These are phyloP conservation scores for Aspergillus nanangensis DNA, from an alignment of 495 filamentous ascomycete genomes.

Conservation along the genomic window DNA sequence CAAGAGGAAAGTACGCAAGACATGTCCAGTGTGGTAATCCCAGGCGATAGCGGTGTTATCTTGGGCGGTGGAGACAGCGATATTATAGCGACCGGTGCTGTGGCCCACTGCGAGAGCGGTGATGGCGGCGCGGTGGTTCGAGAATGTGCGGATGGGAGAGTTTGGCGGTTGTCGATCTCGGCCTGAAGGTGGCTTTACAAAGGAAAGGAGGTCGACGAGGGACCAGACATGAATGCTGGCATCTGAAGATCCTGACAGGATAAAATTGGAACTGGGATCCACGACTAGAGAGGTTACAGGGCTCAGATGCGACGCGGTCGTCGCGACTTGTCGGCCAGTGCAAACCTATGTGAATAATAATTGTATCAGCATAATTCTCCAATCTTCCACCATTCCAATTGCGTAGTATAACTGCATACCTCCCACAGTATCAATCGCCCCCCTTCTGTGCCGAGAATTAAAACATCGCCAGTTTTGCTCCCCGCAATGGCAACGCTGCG, in stretches of 20 bases:
- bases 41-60: slow-evolving; percentile 83
- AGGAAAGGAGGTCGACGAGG: slow-evolving; percentile 65
- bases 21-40: slow-evolving; percentile 76
- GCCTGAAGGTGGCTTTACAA: slow-evolving; percentile 39
- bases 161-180: slow-evolving; percentile 38
- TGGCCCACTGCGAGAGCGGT: slow-evolving; percentile 65
- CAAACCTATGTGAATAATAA: slow-evolving; percentile 52
- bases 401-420: slow-evolving; percentile 45
- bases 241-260: slow-evolving; percentile 85
- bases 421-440: slow-evolving; percentile 91
- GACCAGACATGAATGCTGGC: slow-evolving; percentile 91
- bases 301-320: slow-evolving; percentile 84
- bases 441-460: slow-evolving; percentile 81
- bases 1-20: slow-evolving; percentile 75
- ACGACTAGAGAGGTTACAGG: slow-evolving; percentile 71
- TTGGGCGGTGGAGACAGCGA: slow-evolving; percentile 71
- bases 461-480: slow-evolving; percentile 56
- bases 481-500: slow-evolving; percentile 63
- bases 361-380: not conserved
- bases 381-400: too few species aligned
- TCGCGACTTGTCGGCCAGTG: slow-evolving; percentile 82
- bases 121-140: slow-evolving; percentile 76
- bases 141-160: slow-evolving; percentile 61
- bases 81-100: slow-evolving; percentile 62
- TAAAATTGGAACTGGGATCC: slow-evolving; percentile 66